Evolutionary conservation across 2,329 filamentous ascomycete genomes (phyloP).

Genomic region (Talaromyces verruculosus): DNA sequence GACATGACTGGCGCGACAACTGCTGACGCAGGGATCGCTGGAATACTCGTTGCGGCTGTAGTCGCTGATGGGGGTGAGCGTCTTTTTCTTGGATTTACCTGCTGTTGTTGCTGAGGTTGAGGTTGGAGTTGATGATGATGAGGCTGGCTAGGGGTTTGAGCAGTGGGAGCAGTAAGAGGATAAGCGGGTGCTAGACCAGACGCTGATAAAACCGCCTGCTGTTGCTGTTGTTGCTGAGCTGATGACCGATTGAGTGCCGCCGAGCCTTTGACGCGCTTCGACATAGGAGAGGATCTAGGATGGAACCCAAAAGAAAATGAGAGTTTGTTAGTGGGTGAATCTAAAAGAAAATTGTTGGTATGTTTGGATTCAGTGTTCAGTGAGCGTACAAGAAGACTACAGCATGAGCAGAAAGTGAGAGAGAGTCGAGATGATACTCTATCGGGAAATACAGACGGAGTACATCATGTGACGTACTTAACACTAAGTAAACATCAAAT

Average conservation of each 20-base stretch:
- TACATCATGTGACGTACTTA: slow-evolving; percentile 8
- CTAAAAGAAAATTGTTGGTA: neutral
- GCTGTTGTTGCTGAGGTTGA: slow-evolving; percentile 8
- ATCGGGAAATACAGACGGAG: neutral
- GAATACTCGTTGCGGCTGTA: slow-evolving; percentile 32
- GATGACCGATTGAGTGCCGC: slow-evolving; percentile 39
- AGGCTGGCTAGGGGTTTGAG: slow-evolving; percentile 13
- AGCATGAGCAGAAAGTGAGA: slow-evolving; percentile 3
- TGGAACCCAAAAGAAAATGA: neutral
- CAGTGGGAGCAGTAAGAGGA: slow-evolving; percentile 9
- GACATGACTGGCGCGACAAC: slow-evolving; percentile 31
- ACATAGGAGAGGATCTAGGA: slow-evolving; percentile 42
- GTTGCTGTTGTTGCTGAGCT: slow-evolving; percentile 43
- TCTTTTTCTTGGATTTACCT: slow-evolving; percentile 46
- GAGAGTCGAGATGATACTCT: slow-evolving; percentile 4
- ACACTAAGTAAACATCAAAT: neutral
- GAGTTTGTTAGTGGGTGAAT: slow-evolving; percentile 3
- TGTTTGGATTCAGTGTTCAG: neutral
- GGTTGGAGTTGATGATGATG: slow-evolving; percentile 5
- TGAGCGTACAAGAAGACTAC: slow-evolving; percentile 8
- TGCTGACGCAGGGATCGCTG: slow-evolving; percentile 37
- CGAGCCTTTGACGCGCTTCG: slow-evolving; percentile 45
- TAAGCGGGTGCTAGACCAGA: slow-evolving; percentile 9
- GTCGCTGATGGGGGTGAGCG: slow-evolving; percentile 41
- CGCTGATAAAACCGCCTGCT: slow-evolving; percentile 33